A percentile compares a stretch with the other conserved stretches of the same genome.
Conservation (phyloP, 164 flowering plant species). For the Vitis amurensis region DNA sequence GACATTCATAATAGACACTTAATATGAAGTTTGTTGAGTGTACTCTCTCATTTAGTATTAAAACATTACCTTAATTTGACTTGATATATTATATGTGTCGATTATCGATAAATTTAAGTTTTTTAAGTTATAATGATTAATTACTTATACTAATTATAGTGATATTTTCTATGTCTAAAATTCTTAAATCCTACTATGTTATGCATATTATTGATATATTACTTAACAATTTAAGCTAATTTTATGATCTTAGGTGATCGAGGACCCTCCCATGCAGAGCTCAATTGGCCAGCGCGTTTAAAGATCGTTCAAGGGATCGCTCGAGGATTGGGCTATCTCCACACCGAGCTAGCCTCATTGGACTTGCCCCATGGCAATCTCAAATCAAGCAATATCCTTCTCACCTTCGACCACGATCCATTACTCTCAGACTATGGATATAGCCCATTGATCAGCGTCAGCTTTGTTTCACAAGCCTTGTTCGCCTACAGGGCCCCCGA, state of each 20-base stretch:
- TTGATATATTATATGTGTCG: not conserved
- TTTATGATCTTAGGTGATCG: conserved; percentile 52
- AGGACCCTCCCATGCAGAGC: conserved; percentile 42
- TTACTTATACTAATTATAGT: too few species aligned
- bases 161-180: too few species aligned
- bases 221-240: not conserved
- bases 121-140: too few species aligned
- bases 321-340: conserved; percentile 61
- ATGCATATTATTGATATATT: not conserved
- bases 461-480: conserved; percentile 33
- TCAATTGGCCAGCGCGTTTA: conserved; percentile 67
- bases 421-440: conserved; percentile 63
- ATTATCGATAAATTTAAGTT: too few species aligned
- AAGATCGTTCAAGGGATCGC: conserved; percentile 75
- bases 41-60: too few species aligned
- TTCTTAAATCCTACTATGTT: too few species aligned
- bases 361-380: conserved; percentile 86
- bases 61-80: too few species aligned
- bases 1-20: too few species aligned
- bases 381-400: conserved; percentile 80
- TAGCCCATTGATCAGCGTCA: conserved; percentile 33
- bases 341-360: conserved; percentile 36
- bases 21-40: too few species aligned
- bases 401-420: conserved; percentile 52
- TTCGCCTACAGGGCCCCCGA: conserved; percentile 78